Percentiles rank a stretch among this genome's conserved stretches.
These are phyloP conservation scores for Ogataea parapolymorpha DNA, from an alignment of 805 yeast genomes.

Conservation along the genomic window DNA sequence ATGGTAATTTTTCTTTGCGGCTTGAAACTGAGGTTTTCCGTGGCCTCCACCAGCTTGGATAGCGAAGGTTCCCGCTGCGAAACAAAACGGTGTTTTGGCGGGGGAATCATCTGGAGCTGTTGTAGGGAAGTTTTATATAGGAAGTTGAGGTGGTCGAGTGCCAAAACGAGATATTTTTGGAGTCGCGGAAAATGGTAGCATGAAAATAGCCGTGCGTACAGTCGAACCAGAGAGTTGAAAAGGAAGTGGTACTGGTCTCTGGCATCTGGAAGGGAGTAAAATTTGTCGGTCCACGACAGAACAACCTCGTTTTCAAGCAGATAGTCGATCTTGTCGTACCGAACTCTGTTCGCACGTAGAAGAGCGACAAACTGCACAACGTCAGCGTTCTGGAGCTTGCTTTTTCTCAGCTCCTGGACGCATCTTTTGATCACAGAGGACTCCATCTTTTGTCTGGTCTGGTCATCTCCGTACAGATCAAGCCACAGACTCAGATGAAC, in stretches of 20 bases:
- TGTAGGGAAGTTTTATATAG: slow-evolving; percentile 13
- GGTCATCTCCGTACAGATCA: slow-evolving; percentile 31
- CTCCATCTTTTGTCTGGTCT: slow-evolving; percentile 19
- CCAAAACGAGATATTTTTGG: slow-evolving; percentile 8
- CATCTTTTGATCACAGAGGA: slow-evolving; percentile 54
- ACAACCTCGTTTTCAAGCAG: slow-evolving; percentile 21
- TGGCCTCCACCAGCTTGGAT: slow-evolving; percentile 5
- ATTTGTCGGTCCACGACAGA: slow-evolving; percentile 14
- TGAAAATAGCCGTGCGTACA: slow-evolving; percentile 4
- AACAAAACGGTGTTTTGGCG: background rate
- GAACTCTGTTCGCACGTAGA: slow-evolving; percentile 10
- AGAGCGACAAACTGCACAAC: slow-evolving; percentile 7
- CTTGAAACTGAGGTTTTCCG: slow-evolving; percentile 1
- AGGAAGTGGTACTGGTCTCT: slow-evolving; percentile 7
- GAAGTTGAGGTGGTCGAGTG: slow-evolving; percentile 16
- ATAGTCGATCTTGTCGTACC: slow-evolving; percentile 11
- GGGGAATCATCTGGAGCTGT: background rate
- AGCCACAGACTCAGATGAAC: slow-evolving; percentile 30
- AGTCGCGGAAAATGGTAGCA: slow-evolving; percentile 6
- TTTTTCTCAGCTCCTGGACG: slow-evolving; percentile 27
- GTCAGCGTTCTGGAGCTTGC: background rate
- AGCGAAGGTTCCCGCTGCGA: slow-evolving; percentile 6
- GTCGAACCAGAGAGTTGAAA: slow-evolving; percentile 6
- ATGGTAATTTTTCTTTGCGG: slow-evolving; percentile 29
- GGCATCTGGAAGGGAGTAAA: slow-evolving; percentile 2